These are phyloP conservation scores for Myriangium duriaei DNA, from an alignment of 2,329 filamentous ascomycete genomes.

Conservation along the genomic window DNA sequence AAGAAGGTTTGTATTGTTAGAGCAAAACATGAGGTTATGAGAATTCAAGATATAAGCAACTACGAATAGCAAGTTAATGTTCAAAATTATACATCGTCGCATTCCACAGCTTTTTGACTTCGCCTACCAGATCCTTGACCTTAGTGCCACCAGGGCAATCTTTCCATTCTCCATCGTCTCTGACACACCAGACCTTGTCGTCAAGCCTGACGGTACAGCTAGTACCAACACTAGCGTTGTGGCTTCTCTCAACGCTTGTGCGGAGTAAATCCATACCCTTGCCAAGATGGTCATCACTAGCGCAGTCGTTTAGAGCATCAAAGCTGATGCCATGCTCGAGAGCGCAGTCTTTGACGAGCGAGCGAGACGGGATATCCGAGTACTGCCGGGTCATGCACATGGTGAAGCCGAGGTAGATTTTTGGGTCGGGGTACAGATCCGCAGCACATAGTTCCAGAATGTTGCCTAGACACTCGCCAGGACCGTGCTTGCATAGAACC, in stretches of 20 bases:
- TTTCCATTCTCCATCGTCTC: constrained; percentile 66
- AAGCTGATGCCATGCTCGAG: constrained; percentile 85
- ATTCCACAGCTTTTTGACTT: constrained; percentile 38
- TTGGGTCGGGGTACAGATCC: constrained; percentile 69
- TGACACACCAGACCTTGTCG: constrained; percentile 69
- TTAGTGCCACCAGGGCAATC: constrained; percentile 58
- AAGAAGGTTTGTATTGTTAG: no score
- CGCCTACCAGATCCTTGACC: constrained; percentile 61
- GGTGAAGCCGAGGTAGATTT: constrained; percentile 81
- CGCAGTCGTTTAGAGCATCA: constrained; percentile 66
- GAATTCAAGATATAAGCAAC: no score
- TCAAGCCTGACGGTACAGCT: constrained; percentile 51
- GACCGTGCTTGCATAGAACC: constrained; percentile 79
- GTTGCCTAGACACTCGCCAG: constrained; percentile 82
- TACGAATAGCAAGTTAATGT: no score
- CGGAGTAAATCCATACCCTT: constrained; percentile 56
- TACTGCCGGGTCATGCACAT: constrained; percentile 79
- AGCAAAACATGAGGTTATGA: no score
- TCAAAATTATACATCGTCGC: no score
- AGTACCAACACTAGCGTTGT: constrained; percentile 32
- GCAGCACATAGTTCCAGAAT: constrained; percentile 88
- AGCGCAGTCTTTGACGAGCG: constrained; percentile 76
- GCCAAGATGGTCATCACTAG: constrained; percentile 61
- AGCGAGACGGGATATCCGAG: constrained; percentile 59
- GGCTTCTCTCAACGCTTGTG: constrained; percentile 52